A percentile compares a stretch with the other conserved stretches of the same genome.
Conservation (phyloP, 176 grass and related monocot genomes). For the Zea mays region DNA sequence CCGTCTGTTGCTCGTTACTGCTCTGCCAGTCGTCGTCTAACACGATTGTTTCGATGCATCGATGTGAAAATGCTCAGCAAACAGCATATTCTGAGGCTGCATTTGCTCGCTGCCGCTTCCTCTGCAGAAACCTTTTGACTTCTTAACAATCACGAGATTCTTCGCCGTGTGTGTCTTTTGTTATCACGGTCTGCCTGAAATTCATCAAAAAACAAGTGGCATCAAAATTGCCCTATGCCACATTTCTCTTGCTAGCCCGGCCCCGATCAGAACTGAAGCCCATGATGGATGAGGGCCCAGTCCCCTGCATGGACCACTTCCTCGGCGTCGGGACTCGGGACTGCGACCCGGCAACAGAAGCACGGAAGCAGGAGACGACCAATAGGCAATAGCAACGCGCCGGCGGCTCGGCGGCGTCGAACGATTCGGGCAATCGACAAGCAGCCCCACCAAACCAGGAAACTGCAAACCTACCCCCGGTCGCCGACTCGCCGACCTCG, state of each 20-base stretch:
- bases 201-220: too few relatives aligned
- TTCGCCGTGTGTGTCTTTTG: background rate
- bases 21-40: background rate
- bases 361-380: background rate
- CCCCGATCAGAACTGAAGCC: background rate
- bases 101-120: background rate
- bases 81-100: background rate
- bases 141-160: background rate
- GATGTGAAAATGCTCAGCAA: background rate
- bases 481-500: background rate
- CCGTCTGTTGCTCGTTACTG: background rate
- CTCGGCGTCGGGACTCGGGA: background rate
- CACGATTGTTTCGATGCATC: background rate
- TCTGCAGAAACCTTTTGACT: background rate
- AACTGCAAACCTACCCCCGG: background rate
- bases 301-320: background rate
- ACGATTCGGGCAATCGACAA: background rate
- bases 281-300: background rate
- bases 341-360: background rate
- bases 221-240: background rate
- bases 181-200: background rate
- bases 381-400: background rate
- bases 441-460: constrained; percentile 2
- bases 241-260: background rate
- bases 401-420: constrained; percentile 13